A percentile compares a stretch with the other conserved stretches of the same genome.
Conservation (phyloP, 2,329 filamentous ascomycete species). For the Talaromyces albobiverticillius region DNA sequence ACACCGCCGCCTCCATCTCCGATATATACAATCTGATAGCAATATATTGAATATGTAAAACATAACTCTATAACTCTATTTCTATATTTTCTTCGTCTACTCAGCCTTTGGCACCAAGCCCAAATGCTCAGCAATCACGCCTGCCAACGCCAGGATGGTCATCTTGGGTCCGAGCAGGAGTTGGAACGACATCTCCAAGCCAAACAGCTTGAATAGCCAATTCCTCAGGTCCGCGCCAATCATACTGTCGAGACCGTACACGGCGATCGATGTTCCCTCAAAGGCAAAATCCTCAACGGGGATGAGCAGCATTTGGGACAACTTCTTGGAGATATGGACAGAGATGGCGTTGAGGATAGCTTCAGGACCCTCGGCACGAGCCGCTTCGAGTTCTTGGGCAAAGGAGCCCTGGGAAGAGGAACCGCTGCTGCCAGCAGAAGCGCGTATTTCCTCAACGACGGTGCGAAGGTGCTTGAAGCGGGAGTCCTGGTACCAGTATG, state of each 20-base stretch:
- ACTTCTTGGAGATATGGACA: background rate
- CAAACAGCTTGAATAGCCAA: constrained; percentile 19
- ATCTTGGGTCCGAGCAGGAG: constrained; percentile 1
- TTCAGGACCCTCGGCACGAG: too few species aligned
- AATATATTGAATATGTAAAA: too few species aligned
- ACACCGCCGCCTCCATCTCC: too few species aligned
- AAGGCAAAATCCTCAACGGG: background rate
- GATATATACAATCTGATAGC: too few species aligned
- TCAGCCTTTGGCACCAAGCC: too few species aligned
- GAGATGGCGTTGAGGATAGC: too few species aligned
- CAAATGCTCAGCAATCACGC: too few species aligned
- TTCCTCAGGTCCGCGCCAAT: constrained; percentile 24
- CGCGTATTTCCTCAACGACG: constrained; percentile 2
- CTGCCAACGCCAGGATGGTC: too few species aligned
- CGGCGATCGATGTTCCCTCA: constrained; percentile 1
- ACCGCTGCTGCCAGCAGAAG: background rate
- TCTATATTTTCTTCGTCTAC: too few species aligned
- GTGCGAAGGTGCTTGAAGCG: constrained; percentile 2
- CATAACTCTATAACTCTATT: too few species aligned
- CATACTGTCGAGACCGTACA: constrained; percentile 25
- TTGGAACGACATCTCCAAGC: constrained; percentile 21
- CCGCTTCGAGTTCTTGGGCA: background rate
- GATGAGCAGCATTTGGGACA: background rate
- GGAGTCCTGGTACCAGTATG: constrained; percentile 6
- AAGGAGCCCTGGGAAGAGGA: too few species aligned